Evolutionary conservation across 495 filamentous ascomycete species (phyloP), one percentile per base, ranked within the genome.

Genomic region (Neurospora intermedia): DNA sequence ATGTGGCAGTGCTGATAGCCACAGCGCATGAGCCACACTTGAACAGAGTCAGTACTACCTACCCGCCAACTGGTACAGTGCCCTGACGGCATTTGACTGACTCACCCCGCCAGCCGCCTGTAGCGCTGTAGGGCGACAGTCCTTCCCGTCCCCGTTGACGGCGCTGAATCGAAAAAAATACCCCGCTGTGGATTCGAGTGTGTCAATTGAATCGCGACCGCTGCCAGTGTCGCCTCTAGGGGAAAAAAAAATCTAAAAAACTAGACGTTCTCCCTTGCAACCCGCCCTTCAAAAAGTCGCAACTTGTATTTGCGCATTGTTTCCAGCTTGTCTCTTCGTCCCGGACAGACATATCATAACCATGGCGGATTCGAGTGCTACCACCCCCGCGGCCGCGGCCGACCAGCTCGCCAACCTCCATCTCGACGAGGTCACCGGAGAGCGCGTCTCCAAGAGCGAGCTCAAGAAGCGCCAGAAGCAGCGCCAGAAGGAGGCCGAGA

Each of bases 381-480:
- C 75, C 72, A 70, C 82, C 41, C 76, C 83, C 31, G 85, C 83
- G 73, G 78, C 82, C 69, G 82, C 83, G 41, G 83, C 83, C 69
- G 88, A 88, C 71, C 87, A 89, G 80, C 82, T 91, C 77, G 88
- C 89, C 79, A 94, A 94, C 80, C 87, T 94, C 74, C 86, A 93
- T 79, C 85, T 92, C 40, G 93, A 96, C 81, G 92, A 95, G 74
- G 91, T 91, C 73, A 95, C 93, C 46, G 93, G 93, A 75, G 93
- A 96, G 83, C 89, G 86, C 82, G 87, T 87, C 48, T 94, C 93
- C 84, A 96, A 97, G 89, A 88, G 91, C 35, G 93, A 95, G 83
- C 86, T 96, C 81, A 99, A 98, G 92, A 95, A 93, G 87, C 91
- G 95, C 79, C 89, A 94, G 86, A 99, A 98, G 91, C 85, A 91